phyloP scores from a whole-genome alignment of 2,329 filamentous ascomycete species.

The Fusarium pseudonygamai region DNA sequence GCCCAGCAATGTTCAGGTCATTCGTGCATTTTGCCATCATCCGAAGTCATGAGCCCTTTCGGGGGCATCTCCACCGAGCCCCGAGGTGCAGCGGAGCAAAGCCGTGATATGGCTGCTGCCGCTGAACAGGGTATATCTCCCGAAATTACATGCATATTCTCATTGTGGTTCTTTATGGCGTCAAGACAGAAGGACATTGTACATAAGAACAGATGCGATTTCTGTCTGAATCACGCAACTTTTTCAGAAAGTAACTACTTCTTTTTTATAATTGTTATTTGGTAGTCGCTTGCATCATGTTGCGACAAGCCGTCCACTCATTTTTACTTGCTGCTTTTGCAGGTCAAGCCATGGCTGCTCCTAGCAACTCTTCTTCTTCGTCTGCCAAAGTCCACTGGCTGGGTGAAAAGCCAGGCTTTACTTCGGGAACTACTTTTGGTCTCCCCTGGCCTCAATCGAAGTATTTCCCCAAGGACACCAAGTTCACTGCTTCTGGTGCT shows the following conservation, averaged over 20 bases:
- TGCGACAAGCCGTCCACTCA: constrained; percentile 36
- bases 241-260: background rate
- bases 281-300: constrained; percentile 29
- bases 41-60: background rate
- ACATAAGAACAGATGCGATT: constrained; percentile 6
- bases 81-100: constrained; percentile 18
- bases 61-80: constrained; percentile 3
- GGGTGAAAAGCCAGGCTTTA: constrained; percentile 48
- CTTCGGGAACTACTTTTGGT: constrained; percentile 54
- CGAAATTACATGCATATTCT: constrained; percentile 34
- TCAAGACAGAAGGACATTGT: background rate
- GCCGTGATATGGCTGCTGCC: background rate
- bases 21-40: background rate
- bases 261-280: background rate
- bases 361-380: constrained; percentile 32
- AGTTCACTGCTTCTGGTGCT: constrained; percentile 46
- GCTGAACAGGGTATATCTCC: constrained; percentile 24
- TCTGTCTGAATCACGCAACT: background rate
- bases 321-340: constrained; percentile 25
- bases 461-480: constrained; percentile 48
- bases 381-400: constrained; percentile 51
- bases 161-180: constrained; percentile 29
- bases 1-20: background rate
- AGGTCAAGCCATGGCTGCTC: constrained; percentile 19
- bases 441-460: constrained; percentile 56